Conservation (phyloP, 1,284 basidiomycete genomes). For the Melampsora americana region DNA sequence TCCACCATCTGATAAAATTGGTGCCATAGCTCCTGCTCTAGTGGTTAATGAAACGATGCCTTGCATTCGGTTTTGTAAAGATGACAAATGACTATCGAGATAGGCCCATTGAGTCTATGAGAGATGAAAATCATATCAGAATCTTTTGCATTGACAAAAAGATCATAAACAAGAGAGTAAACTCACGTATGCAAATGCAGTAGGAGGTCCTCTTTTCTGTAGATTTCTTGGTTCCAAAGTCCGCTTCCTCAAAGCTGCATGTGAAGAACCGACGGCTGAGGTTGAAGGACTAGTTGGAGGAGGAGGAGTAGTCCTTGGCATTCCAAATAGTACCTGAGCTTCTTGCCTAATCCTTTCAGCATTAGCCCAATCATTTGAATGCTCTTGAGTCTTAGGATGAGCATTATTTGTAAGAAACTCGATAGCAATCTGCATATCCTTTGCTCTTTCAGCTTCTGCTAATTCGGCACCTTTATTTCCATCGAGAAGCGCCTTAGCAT, state of each 20-base stretch:
- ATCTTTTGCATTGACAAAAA: background rate
- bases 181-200: constrained; percentile 24
- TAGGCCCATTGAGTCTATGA: constrained; percentile 41
- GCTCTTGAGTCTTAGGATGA: background rate
- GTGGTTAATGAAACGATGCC: constrained; percentile 13
- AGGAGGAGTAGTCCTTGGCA: background rate
- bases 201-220: constrained; percentile 23
- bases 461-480: constrained; percentile 12
- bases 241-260: constrained; percentile 19
- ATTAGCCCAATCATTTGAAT: background rate
- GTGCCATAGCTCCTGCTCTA: constrained; percentile 17
- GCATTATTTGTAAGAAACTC: background rate
- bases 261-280: background rate
- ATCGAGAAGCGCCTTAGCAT: background rate
- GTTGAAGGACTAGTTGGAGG: background rate
- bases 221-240: background rate
- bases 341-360: too few relatives aligned
- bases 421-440: background rate
- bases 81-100: constrained; percentile 31
- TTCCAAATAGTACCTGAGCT: background rate
- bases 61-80: constrained; percentile 37
- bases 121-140: background rate
- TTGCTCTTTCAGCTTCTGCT: background rate
- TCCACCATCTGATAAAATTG: constrained; percentile 28
- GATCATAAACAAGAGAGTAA: background rate